Percentiles rank a stretch among this genome's conserved stretches.
Conservation (phyloP, 2,329 filamentous ascomycete genomes). For the Exophiala oligosperma region DNA sequence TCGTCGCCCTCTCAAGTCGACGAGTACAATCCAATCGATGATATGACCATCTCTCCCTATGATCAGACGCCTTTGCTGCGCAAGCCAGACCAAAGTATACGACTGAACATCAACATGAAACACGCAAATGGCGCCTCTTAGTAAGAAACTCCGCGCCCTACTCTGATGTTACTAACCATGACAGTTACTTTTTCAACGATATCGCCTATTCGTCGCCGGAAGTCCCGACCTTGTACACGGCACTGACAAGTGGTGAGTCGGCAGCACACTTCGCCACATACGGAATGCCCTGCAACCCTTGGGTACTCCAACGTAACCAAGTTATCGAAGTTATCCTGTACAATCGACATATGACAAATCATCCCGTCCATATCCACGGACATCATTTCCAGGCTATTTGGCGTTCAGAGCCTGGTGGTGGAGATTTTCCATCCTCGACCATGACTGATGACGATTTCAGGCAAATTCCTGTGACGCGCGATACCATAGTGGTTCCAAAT, state of each 20-base stretch:
- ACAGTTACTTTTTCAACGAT: conserved; percentile 29
- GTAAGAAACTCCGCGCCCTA: conserved; percentile 33
- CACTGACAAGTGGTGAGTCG: conserved; percentile 31
- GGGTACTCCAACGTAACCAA: conserved; percentile 39
- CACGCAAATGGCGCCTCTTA: conserved; percentile 55
- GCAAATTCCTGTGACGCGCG: conserved; percentile 60
- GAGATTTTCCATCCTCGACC: background rate
- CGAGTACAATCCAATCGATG: conserved; percentile 68
- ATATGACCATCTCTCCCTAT: conserved; percentile 67
- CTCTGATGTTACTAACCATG: conserved; percentile 36
- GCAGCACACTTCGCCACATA: conserved; percentile 63
- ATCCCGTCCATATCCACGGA: conserved; percentile 55
- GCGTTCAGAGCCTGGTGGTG: conserved; percentile 45
- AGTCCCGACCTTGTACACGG: conserved; percentile 32
- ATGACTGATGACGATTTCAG: conserved; percentile 38
- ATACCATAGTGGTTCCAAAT: conserved; percentile 65
- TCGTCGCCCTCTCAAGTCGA: conserved; percentile 57
- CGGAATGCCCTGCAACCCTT: conserved; percentile 62
- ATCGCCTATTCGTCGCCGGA: conserved; percentile 32
- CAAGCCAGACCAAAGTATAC: conserved; percentile 60
- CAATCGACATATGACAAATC: conserved; percentile 43
- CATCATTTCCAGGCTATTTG: conserved; percentile 64
- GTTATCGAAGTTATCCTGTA: conserved; percentile 47
- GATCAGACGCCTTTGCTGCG: conserved; percentile 64
- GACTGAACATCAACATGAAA: conserved; percentile 65